phyloP scores from a whole-genome alignment of 75 land plant species.

The Cunninghamia lanceolata region DNA sequence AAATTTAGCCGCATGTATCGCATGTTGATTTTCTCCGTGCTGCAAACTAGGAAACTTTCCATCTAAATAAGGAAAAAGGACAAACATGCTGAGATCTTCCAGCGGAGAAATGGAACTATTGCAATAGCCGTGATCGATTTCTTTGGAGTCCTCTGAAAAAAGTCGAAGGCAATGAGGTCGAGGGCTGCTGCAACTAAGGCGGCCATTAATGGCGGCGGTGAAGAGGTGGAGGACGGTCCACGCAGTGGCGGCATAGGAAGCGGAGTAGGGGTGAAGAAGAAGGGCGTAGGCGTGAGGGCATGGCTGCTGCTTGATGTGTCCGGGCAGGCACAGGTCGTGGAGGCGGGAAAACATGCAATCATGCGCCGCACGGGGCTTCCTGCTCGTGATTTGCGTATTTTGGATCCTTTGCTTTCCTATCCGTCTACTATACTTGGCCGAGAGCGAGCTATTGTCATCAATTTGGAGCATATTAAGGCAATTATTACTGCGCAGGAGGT shows the following conservation, averaged over 20 bases:
- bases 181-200: background rate
- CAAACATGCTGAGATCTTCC: no score
- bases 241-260: conserved; percentile 1
- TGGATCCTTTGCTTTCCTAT: no score
- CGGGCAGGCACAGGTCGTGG: conserved; percentile 64
- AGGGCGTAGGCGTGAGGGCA: conserved; percentile 63
- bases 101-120: no score
- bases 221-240: background rate
- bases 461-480: conserved; percentile 87
- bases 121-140: no score
- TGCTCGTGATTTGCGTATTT: no score
- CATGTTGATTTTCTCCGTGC: no score
- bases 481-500: conserved; percentile 88
- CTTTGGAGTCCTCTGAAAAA: background rate
- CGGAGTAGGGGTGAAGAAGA: conserved; percentile 37
- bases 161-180: background rate
- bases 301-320: conserved; percentile 69
- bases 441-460: conserved; percentile 83
- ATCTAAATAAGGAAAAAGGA: no score
- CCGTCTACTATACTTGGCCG: conserved; percentile 13
- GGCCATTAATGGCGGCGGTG: background rate
- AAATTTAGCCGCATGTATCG: no score
- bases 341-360: conserved; percentile 8
- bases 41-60: no score
- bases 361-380: no score